A percentile compares a stretch with the other conserved stretches of the same genome.
Conservation (phyloP, 2,329 filamentous ascomycete species). For the Fusarium robinianum region DNA sequence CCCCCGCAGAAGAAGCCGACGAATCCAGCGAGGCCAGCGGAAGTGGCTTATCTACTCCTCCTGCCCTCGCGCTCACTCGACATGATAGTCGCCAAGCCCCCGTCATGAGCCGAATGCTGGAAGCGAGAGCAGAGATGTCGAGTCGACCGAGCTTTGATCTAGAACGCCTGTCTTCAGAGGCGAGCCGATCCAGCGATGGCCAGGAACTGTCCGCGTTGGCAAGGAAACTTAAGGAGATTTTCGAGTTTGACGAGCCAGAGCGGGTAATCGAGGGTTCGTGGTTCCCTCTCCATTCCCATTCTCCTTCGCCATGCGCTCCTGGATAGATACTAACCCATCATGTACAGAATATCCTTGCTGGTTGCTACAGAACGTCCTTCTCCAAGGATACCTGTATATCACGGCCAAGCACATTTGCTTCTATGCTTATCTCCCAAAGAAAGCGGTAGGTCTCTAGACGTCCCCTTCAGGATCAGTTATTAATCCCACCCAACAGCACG, state of each 20-base stretch:
- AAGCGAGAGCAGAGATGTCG: constrained; percentile 68
- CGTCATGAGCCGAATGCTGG: constrained; percentile 77
- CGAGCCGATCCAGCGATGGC: constrained; percentile 39
- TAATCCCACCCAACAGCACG: constrained; percentile 55
- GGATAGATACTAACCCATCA: constrained; percentile 21
- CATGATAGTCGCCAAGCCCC: constrained; percentile 60
- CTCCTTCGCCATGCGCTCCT: constrained; percentile 2
- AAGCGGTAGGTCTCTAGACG: constrained; percentile 71
- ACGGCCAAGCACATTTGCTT: constrained; percentile 93
- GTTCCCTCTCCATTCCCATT: not conserved
- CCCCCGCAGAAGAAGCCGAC: constrained; percentile 43
- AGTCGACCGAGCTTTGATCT: constrained; percentile 62
- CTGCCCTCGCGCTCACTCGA: constrained; percentile 27
- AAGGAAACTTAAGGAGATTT: constrained; percentile 78
- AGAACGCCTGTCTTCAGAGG: constrained; percentile 51
- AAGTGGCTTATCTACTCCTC: constrained; percentile 32
- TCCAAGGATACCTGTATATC: constrained; percentile 96
- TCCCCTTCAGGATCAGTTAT: too few relatives aligned
- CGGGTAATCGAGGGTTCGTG: constrained; percentile 75
- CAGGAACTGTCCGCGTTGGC: constrained; percentile 65
- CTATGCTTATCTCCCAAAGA: constrained; percentile 95
- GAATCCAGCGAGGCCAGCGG: constrained; percentile 37
- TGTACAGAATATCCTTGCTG: constrained; percentile 85
- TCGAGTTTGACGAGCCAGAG: constrained; percentile 79
- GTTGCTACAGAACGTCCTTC: constrained; percentile 85